Evolutionary conservation across 129 eudicot species (phyloP).

Genomic region (Flaveria bidentis): DNA sequence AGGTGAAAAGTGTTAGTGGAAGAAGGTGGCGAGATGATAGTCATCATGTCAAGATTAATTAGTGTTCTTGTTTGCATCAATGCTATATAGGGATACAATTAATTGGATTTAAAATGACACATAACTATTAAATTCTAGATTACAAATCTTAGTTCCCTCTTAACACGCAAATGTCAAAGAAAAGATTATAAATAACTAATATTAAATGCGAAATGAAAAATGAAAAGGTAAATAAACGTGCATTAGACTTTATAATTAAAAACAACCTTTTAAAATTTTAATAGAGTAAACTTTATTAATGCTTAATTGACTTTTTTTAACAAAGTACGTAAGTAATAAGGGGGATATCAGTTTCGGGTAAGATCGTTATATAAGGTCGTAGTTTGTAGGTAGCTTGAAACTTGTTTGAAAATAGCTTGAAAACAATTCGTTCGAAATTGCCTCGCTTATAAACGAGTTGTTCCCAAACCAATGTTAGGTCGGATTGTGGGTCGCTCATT

Average conservation of each 20-base stretch:
- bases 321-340: not conserved
- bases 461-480: no score
- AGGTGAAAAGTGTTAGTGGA: not conserved
- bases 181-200: not conserved
- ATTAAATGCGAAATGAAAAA: not conserved
- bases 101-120: not conserved
- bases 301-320: not conserved
- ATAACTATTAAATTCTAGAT: not conserved
- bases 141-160: not conserved
- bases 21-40: not conserved
- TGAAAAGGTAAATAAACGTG: not conserved
- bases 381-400: no score
- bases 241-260: not conserved
- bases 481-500: no score
- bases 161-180: not conserved
- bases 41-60: not conserved
- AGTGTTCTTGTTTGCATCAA: not conserved
- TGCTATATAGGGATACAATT: not conserved
- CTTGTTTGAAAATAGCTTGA: no score
- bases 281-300: not conserved
- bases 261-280: not conserved
- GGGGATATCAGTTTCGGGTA: no score
- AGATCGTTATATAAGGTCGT: no score
- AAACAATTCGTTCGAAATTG: no score
- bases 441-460: no score